These are phyloP conservation scores for Kodamaea lidongshanica DNA, from an alignment of 805 yeast genomes.

Conservation along the genomic window DNA sequence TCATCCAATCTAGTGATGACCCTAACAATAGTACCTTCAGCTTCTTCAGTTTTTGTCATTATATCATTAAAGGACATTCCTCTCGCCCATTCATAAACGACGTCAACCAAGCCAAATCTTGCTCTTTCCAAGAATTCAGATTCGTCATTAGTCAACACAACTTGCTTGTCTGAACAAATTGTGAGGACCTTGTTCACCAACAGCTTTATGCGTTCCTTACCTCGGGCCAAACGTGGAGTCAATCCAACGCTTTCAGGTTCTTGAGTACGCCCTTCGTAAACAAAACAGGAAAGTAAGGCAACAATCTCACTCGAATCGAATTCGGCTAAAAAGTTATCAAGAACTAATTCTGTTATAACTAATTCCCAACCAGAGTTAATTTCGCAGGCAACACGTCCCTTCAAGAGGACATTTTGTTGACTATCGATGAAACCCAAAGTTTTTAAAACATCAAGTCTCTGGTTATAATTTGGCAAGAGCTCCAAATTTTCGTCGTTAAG, in stretches of 20 bases:
- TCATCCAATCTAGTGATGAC: slow-evolving; percentile 93
- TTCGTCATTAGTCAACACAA: slow-evolving; percentile 76
- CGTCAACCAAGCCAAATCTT: slow-evolving; percentile 86
- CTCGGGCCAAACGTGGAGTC: slow-evolving; percentile 77
- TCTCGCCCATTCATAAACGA: slow-evolving; percentile 96
- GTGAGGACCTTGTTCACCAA: slow-evolving; percentile 59
- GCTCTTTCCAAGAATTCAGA: slow-evolving; percentile 75
- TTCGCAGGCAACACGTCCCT: slow-evolving; percentile 93
- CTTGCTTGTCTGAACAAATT: slow-evolving; percentile 62
- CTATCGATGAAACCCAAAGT: slow-evolving; percentile 77
- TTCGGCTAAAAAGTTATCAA: slow-evolving; percentile 88
- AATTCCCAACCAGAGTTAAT: slow-evolving; percentile 88
- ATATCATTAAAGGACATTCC: slow-evolving; percentile 89
- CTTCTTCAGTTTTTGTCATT: slow-evolving; percentile 81
- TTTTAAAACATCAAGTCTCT: slow-evolving; percentile 70
- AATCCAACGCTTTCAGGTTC: slow-evolving; percentile 56
- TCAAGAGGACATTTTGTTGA: slow-evolving; percentile 69
- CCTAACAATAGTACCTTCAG: slow-evolving; percentile 95
- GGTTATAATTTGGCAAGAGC: slow-evolving; percentile 88
- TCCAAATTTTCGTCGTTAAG: slow-evolving; percentile 86
- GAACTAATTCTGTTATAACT: slow-evolving; percentile 77
- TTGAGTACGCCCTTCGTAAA: slow-evolving; percentile 76
- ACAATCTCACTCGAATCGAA: slow-evolving; percentile 95
- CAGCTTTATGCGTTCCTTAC: slow-evolving; percentile 57
- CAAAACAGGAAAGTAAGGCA: slow-evolving; percentile 87